Base-by-base conservation (phyloP, 2,329 filamentous ascomycete genomes). In the Orbilia quercus region DNA sequence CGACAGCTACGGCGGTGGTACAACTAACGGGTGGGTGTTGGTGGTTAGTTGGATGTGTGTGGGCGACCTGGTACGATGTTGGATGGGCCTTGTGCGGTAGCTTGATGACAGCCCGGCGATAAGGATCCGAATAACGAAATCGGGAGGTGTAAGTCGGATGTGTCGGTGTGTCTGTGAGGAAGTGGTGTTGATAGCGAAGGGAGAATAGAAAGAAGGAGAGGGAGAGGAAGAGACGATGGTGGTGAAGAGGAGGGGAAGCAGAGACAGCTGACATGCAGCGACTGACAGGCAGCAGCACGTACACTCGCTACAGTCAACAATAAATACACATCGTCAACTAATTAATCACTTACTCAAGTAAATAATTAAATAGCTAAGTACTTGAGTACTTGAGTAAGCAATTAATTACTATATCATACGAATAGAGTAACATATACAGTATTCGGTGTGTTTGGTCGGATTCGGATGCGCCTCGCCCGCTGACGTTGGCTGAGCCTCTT, bases 401-500 rank as follows among this genome's bases (percentile, higher is more conserved):
- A n/a, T n/a, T n/a, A n/a, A n/a, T n/a, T n/a, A n/a, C n/a, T n/a
- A n/a, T n/a, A n/a, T n/a, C n/a, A n/a, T n/a, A n/a, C n/a, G n/a
- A n/a, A n/a, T n/a, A n/a, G n/a, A n/a, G n/a, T n/a, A n/a, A n/a
- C n/a, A n/a, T n/a, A n/a, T n/a, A n/a, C n/a, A n/a, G n/a, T n/a
- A n/a, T n/a, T n/a, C n/a, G n/a, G n/a, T n/a, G n/a, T n/a, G n/a
- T n/a, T n/a, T n/a, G n/a, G n/a, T n/a, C n/a, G n/a, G n/a, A n/a
- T n/a, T n/a, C 16, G 11, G 42, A 31, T 57, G 62, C 62, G 62
- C 62, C 62, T 59, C 51, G 53, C 53, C 23, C 20, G 62, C 62
- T 66, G 62, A 66, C 62, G 53, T 58, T 51, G 25, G 48, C 59
- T 64, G 59, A 64, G 59, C 59, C 59, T 64, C 59, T 16, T n/a